Percentiles rank a stretch among this genome's conserved stretches.
Conservation (phyloP, 257 asterid species). For the Nicotiana undulata region DNA sequence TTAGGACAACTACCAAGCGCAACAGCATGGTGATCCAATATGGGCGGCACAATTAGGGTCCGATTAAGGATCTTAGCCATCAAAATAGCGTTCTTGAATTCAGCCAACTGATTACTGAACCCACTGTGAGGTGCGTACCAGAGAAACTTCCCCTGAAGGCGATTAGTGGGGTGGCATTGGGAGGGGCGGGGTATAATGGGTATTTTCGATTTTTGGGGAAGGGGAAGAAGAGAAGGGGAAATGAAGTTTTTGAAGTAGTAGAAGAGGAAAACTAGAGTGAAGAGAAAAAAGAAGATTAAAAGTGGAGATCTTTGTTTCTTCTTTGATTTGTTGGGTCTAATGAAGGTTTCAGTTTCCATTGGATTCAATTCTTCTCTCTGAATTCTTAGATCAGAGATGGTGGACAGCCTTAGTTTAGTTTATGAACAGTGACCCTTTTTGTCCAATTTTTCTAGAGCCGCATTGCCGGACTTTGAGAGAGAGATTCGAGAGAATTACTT, state of each 20-base stretch:
- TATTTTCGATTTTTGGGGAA: slow-evolving; percentile 21
- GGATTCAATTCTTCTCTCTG: not conserved
- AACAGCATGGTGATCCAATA: slow-evolving; percentile 85
- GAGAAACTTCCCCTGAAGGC: slow-evolving; percentile 39
- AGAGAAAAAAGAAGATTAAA: slow-evolving; percentile 13
- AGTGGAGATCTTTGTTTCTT: slow-evolving; percentile 10
- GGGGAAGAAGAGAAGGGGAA: slow-evolving; percentile 29
- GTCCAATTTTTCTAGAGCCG: no score
- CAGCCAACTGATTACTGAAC: slow-evolving; percentile 88
- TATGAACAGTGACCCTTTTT: no score
- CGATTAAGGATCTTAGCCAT: slow-evolving; percentile 79
- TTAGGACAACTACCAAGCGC: slow-evolving; percentile 96
- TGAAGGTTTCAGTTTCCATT: not conserved
- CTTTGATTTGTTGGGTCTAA: not conserved
- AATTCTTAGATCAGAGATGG: not conserved
- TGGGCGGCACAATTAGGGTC: slow-evolving; percentile 73
- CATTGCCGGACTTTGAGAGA: no score
- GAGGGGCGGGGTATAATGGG: slow-evolving; percentile 13
- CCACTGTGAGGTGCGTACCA: slow-evolving; percentile 99
- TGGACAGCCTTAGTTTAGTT: no score
- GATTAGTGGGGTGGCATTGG: slow-evolving; percentile 14
- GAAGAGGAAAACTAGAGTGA: slow-evolving; percentile 33
- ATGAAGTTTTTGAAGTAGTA: slow-evolving; percentile 29
- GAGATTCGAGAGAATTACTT: no score
- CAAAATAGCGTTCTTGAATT: slow-evolving; percentile 68